Percentiles rank a stretch among this genome's conserved stretches.
phyloP scores from a whole-genome alignment of 139 green algal species.

The Haematococcus sp. region DNA sequence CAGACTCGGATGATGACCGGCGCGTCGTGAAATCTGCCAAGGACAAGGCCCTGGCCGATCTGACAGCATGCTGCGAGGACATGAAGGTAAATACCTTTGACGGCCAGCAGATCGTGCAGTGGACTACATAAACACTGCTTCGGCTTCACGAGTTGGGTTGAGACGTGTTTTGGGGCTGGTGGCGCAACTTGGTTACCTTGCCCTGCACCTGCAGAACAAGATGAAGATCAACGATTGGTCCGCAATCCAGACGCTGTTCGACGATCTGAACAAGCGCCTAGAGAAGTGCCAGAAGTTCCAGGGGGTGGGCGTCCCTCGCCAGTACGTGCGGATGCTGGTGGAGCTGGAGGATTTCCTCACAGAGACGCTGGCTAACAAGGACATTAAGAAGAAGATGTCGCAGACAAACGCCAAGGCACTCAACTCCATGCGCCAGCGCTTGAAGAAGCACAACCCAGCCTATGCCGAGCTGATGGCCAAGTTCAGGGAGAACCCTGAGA shows the following conservation, averaged over 20 bases:
- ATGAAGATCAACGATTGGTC: conserved; percentile 99
- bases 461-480: conserved; percentile 49
- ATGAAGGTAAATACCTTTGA: conserved; percentile 66
- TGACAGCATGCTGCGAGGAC: conserved; percentile 78
- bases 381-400: conserved; percentile 93
- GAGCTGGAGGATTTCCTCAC: conserved; percentile 91
- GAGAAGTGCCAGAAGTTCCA: conserved; percentile 77
- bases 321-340: conserved; percentile 87
- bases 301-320: conserved; percentile 48
- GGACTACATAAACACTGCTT: too few relatives aligned
- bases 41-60: conserved; percentile 86
- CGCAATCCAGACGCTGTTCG: conserved; percentile 88
- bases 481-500: conserved; percentile 66
- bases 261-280: conserved; percentile 98
- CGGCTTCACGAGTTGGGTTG: too few relatives aligned
- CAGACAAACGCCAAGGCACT: conserved; percentile 92
- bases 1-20: conserved; percentile 77
- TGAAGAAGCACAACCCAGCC: conserved; percentile 91
- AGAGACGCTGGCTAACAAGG: conserved; percentile 79
- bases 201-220: conserved; percentile 76
- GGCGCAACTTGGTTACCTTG: background rate
- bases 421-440: conserved; percentile 94
- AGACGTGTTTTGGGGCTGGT: too few relatives aligned
- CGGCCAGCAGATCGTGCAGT: too few relatives aligned
- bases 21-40: conserved; percentile 80